Conservation (phyloP, 805 yeast genomes). For the Candida chauliodis region DNA sequence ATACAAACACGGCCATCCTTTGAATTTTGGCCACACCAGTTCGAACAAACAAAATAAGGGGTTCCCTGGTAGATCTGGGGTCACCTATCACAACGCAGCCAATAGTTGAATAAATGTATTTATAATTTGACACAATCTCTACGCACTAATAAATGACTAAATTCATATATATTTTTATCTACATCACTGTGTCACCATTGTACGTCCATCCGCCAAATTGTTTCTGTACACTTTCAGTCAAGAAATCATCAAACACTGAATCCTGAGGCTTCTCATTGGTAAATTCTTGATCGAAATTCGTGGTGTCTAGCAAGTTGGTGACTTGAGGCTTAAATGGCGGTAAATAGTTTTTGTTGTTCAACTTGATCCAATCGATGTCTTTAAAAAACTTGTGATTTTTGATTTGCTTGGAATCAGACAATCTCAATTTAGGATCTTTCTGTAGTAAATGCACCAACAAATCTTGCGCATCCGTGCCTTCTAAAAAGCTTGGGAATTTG, state of each 20-base stretch:
- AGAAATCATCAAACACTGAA: conserved; percentile 87
- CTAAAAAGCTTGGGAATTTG: conserved; percentile 80
- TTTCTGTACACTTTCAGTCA: conserved; percentile 92
- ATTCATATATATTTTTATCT: no score
- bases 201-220: conserved; percentile 99
- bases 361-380: conserved; percentile 85
- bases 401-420: conserved; percentile 82
- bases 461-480: conserved; percentile 79
- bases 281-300: conserved; percentile 89
- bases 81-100: conserved; percentile 35
- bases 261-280: conserved; percentile 92
- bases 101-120: conserved; percentile 16
- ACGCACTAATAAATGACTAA: not conserved
- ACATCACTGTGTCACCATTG: conserved; percentile 53
- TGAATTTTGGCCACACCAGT: conserved; percentile 20
- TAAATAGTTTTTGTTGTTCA: conserved; percentile 79
- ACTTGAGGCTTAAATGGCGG: conserved; percentile 97
- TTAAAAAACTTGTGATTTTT: conserved; percentile 81
- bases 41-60: conserved; percentile 19
- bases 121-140: no score
- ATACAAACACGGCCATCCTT: conserved; percentile 23
- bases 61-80: conserved; percentile 38
- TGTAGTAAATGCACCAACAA: conserved; percentile 69
- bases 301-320: conserved; percentile 78
- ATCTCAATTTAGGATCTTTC: conserved; percentile 79